phyloP scores from a whole-genome alignment of 2,329 filamentous ascomycete genomes.

The Ascochyta rabiei region DNA sequence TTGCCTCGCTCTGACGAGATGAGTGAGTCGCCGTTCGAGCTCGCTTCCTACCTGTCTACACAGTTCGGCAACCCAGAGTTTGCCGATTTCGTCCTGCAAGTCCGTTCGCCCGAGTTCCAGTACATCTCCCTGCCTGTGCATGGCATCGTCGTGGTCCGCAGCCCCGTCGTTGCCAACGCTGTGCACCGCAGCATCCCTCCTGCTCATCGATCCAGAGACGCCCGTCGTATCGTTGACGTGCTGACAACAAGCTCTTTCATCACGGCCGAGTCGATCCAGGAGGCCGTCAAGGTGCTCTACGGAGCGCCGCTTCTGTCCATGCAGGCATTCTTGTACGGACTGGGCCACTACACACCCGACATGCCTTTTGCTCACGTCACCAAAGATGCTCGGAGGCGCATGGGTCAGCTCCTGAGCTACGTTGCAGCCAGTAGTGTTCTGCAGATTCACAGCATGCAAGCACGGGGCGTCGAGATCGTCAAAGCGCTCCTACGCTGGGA shows the following conservation, averaged over 20 bases:
- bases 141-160: conserved; percentile 44
- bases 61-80: conserved; percentile 46
- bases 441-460: conserved; percentile 60
- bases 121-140: conserved; percentile 45
- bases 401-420: conserved; percentile 60
- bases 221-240: conserved; percentile 35
- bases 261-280: conserved; percentile 38
- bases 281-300: conserved; percentile 47
- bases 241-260: conserved; percentile 36
- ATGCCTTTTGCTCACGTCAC: conserved; percentile 28
- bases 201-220: conserved; percentile 31
- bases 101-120: conserved; percentile 36
- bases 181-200: conserved; percentile 30
- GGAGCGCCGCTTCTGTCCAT: conserved; percentile 40
- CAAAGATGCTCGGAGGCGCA: conserved; percentile 43
- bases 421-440: conserved; percentile 67
- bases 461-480: conserved; percentile 66
- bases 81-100: conserved; percentile 46
- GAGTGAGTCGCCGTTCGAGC: conserved; percentile 37
- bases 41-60: conserved; percentile 41
- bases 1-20: conserved; percentile 22
- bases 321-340: conserved; percentile 37
- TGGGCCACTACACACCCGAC: conserved; percentile 35
- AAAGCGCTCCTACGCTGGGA: conserved; percentile 65
- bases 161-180: conserved; percentile 41